Percentiles rank a stretch among this genome's conserved stretches.
Evolutionary conservation across 768 basidiomycete genomes (phyloP).

Genomic region (Mycena venus): DNA sequence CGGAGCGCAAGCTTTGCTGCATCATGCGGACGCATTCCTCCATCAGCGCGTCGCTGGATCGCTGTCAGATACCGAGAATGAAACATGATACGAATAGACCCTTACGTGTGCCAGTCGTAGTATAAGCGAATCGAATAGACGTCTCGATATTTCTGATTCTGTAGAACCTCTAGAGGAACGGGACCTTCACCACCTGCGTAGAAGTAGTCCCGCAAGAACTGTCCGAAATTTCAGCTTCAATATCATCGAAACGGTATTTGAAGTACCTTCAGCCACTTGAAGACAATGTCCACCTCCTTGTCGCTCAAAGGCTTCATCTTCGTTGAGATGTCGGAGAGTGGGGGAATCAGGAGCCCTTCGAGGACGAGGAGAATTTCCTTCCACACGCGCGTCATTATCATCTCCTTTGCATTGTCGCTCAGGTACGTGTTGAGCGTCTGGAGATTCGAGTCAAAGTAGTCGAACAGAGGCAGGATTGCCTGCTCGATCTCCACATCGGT

Average conservation of each 20-base stretch:
- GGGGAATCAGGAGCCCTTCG: conserved; percentile 91
- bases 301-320: conserved; percentile 94
- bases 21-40: conserved; percentile 97
- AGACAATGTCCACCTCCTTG: conserved; percentile 97
- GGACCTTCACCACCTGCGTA: conserved; percentile 94
- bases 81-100: conserved; percentile 15
- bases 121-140: conserved; percentile 91
- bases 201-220: conserved; percentile 97
- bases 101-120: conserved; percentile 96
- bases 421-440: conserved; percentile 91
- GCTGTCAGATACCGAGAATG: conserved; percentile 25
- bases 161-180: conserved; percentile 85
- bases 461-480: conserved; percentile 91
- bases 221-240: background rate
- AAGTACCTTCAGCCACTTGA: conserved; percentile 94
- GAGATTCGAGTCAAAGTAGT: conserved; percentile 95
- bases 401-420: conserved; percentile 86
- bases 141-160: conserved; percentile 96
- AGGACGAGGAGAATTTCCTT: conserved; percentile 92
- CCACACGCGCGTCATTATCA: conserved; percentile 95
- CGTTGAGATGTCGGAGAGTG: conserved; percentile 85
- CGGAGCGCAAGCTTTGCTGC: conserved; percentile 85
- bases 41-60: conserved; percentile 81
- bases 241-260: background rate
- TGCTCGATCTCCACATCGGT: conserved; percentile 96